phyloP scores from a whole-genome alignment of 805 yeast species.

The Candida railenensis region DNA sequence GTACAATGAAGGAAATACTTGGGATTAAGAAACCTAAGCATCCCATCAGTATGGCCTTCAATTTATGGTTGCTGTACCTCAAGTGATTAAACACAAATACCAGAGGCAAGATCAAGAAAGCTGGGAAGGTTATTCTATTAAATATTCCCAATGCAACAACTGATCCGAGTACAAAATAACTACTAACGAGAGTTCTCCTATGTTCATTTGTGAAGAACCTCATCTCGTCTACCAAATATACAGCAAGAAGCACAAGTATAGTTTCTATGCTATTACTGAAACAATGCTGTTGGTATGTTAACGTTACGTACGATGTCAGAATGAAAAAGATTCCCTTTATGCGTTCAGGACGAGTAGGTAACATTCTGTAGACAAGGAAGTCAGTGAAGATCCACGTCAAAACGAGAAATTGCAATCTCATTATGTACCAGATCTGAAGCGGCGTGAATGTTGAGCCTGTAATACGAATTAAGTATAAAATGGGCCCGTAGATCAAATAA shows the following conservation, averaged over 20 bases:
- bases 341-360: conserved; percentile 49
- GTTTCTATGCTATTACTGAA: conserved; percentile 89
- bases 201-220: conserved; percentile 15
- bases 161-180: conserved; percentile 39
- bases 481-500: conserved; percentile 68
- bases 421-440: conserved; percentile 48
- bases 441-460: conserved; percentile 46
- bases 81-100: conserved; percentile 45
- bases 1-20: conserved; percentile 34
- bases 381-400: conserved; percentile 37
- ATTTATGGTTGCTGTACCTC: conserved; percentile 25
- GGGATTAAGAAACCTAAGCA: conserved; percentile 32
- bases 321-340: conserved; percentile 47
- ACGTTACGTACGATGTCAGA: conserved; percentile 66
- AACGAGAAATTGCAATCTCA: conserved; percentile 50
- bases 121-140: conserved; percentile 81
- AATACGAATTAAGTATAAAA: conserved; percentile 34
- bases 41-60: conserved; percentile 26
- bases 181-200: conserved; percentile 15
- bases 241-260: conserved; percentile 45
- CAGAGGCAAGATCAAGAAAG: conserved; percentile 68
- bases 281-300: conserved; percentile 81
- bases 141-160: conserved; percentile 68
- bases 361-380: conserved; percentile 44
- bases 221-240: conserved; percentile 51